Evolutionary conservation across 148 eudicot species (phyloP), one percentile per base, ranked within the genome.

Genomic region (Vaccinium corymbosum): DNA sequence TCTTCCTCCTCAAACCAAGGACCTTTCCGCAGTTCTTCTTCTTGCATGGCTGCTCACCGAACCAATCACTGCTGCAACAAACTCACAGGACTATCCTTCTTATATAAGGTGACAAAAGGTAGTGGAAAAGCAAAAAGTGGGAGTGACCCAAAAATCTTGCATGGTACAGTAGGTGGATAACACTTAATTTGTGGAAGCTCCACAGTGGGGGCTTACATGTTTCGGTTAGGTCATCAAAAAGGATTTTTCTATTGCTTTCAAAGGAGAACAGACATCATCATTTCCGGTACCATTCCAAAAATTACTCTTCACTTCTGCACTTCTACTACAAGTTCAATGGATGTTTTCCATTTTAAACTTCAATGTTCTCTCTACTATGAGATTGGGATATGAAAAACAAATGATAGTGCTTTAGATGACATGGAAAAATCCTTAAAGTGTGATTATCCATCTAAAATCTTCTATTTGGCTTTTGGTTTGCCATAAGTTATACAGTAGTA

Each of bases 111-210:
- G 6, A 29, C 73, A 68, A 68, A 68, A 12, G 73, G 73, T 27
- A 68, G 73, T 16, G 19, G 19, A 68, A 68, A 68, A 68, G 73
- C 7, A 2, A 68, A 66, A 68, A 12, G 38, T 68, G 73, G 73
- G 73, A 29, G 73, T 68, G 73, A 68, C 38, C 7, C 38, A 22
- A 68, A 22, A 68, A 12, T 13, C 42, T 68, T 68, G 73, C 42
- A 29, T 68, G 38, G 42, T 17, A 68, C 73, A 68, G 73, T 68
- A 68, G 73, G 73, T 68, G 73, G 73, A 68, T 68, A 68, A 29
- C 38, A 68, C 73, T 64, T 64, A 29, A 38, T 68, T 29, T 27
- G 73, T 68, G 73, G 73, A 27, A 68, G 38, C 73, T 68, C 38
- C 73, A 29, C 38, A 13, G 38, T 68, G 73, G 73, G 73, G 73